phyloP scores from a whole-genome alignment of 495 filamentous ascomycete genomes.

The Neurospora hispaniola region DNA sequence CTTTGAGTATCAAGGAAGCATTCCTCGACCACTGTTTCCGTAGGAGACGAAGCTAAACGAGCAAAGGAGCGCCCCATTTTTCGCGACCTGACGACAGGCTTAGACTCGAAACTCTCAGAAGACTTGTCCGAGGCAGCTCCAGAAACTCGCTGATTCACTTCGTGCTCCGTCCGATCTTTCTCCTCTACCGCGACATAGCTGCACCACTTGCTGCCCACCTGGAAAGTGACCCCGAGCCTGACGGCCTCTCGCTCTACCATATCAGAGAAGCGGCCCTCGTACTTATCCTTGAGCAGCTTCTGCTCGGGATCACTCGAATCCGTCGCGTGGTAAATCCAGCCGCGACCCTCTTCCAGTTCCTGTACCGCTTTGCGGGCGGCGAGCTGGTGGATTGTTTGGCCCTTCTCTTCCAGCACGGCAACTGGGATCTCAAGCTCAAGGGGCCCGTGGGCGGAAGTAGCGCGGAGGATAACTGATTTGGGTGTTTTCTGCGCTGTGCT shows the following conservation, averaged over 20 bases:
- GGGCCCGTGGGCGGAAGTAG: slow-evolving; percentile 41
- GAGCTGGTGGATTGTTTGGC: slow-evolving; percentile 56
- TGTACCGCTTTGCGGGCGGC: slow-evolving; percentile 55
- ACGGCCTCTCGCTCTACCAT: slow-evolving; percentile 54
- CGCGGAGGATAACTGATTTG: slow-evolving; percentile 46
- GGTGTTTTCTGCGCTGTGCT: slow-evolving; percentile 34
- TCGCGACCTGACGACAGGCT: background rate
- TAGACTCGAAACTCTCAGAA: background rate
- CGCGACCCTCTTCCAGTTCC: slow-evolving; percentile 58
- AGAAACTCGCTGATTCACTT: background rate
- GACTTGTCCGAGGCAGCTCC: background rate
- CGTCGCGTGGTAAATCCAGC: slow-evolving; percentile 49
- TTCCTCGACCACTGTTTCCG: background rate
- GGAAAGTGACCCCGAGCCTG: slow-evolving; percentile 49
- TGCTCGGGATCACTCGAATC: slow-evolving; percentile 25
- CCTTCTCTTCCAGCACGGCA: slow-evolving; percentile 30
- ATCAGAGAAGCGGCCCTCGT: slow-evolving; percentile 37
- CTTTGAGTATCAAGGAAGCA: background rate
- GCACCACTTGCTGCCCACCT: slow-evolving; percentile 57
- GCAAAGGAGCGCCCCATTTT: no score
- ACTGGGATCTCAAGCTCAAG: slow-evolving; percentile 53
- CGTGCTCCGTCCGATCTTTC: slow-evolving; percentile 11
- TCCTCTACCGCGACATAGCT: slow-evolving; percentile 58
- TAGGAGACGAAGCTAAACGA: background rate
- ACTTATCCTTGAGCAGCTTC: slow-evolving; percentile 37